Percentiles rank a stretch among this genome's conserved stretches.
phyloP scores from a whole-genome alignment of 805 yeast genomes.

The Candida incommunis region DNA sequence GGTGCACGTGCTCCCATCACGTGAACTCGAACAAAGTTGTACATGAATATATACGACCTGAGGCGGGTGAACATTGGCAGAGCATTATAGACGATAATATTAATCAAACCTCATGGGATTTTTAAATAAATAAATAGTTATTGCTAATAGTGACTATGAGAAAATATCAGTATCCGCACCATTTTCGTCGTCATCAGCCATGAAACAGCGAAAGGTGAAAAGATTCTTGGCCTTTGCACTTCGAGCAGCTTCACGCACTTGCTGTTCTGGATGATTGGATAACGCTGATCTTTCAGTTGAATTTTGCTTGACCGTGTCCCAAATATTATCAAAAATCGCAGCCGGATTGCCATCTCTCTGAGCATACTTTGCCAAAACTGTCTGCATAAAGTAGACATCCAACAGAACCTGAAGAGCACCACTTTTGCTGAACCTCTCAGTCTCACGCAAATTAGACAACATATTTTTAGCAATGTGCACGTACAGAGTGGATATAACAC shows the following conservation, averaged over 20 bases:
- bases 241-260: slow-evolving; percentile 8
- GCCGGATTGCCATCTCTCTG: slow-evolving; percentile 9
- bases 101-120: too few species aligned
- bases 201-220: background rate
- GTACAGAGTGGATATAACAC: slow-evolving; percentile 32
- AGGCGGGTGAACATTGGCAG: too few species aligned
- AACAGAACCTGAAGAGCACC: slow-evolving; percentile 38
- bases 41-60: too few species aligned
- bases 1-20: too few species aligned
- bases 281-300: slow-evolving; percentile 10
- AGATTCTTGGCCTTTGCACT: background rate
- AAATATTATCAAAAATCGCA: slow-evolving; percentile 10
- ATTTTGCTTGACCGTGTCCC: slow-evolving; percentile 11
- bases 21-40: too few species aligned
- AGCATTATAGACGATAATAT: too few species aligned
- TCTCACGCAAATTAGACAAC: slow-evolving; percentile 27
- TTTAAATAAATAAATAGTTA: too few species aligned
- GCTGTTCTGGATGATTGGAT: slow-evolving; percentile 10
- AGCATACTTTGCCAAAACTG: slow-evolving; percentile 16
- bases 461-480: slow-evolving; percentile 26
- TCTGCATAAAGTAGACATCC: slow-evolving; percentile 39
- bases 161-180: background rate
- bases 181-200: background rate
- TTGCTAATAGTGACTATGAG: too few species aligned
- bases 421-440: slow-evolving; percentile 31